These are phyloP conservation scores for Polymyxa betae DNA, from an alignment of 208 protist genomes.

Conservation along the genomic window DNA sequence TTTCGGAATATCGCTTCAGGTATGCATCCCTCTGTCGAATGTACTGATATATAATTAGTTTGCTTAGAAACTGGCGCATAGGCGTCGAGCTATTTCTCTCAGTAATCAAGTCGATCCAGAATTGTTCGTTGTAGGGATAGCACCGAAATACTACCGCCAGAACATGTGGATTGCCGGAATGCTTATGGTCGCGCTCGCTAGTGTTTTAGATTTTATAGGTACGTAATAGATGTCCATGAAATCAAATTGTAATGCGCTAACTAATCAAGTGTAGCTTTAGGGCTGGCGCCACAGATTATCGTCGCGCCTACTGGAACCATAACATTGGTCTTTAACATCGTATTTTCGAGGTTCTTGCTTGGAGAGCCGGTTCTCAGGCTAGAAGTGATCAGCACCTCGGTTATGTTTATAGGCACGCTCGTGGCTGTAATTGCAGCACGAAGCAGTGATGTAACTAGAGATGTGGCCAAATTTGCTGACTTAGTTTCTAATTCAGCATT, in stretches of 20 bases:
- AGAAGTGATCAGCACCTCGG: neutral
- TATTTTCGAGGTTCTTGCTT: neutral
- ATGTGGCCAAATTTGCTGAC: neutral
- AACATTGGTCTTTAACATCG: conserved; percentile 49
- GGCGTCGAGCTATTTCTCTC: neutral
- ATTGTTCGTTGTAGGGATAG: neutral
- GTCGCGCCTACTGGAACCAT: conserved; percentile 23
- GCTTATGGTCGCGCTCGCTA: neutral
- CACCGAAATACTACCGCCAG: conserved; percentile 22
- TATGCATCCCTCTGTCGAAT: neutral
- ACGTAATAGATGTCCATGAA: neutral
- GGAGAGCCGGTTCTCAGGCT: neutral
- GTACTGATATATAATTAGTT: neutral
- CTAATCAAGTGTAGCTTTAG: neutral
- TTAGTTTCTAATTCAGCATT: neutral
- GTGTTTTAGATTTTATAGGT: conserved; percentile 39
- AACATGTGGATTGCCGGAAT: conserved; percentile 11
- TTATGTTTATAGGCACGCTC: neutral
- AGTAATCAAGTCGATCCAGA: neutral
- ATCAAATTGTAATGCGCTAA: neutral
- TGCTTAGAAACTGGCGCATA: neutral
- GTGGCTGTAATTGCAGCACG: conserved; percentile 23
- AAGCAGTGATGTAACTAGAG: neutral
- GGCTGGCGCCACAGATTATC: conserved; percentile 34
- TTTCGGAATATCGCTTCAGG: neutral